A percentile compares a stretch with the other conserved stretches of the same genome.
Evolutionary conservation across 306 rosid genomes (phyloP).

Genomic region (Herpetospermum pedunculosum): DNA sequence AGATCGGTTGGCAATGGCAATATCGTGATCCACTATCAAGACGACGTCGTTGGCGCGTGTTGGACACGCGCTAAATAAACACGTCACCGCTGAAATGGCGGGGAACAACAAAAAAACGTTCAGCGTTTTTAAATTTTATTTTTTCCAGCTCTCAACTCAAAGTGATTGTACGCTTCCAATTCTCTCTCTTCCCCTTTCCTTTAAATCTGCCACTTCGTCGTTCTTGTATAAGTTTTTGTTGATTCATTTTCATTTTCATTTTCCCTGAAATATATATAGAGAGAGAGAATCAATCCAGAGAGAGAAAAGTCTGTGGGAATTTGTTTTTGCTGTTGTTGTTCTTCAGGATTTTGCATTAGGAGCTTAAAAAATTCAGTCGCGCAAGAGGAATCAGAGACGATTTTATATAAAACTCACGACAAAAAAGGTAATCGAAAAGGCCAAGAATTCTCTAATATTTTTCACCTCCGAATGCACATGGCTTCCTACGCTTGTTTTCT

Average conservation of each 20-base stretch:
- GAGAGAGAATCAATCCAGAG: not conserved
- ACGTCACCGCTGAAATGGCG: conserved; percentile 11
- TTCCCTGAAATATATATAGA: not conserved
- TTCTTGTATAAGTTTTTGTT: not conserved
- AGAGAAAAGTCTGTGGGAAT: conserved; percentile 10
- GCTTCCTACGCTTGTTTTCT: conserved; percentile 71
- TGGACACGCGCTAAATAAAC: not conserved
- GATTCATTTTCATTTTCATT: not conserved
- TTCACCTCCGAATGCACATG: conserved; percentile 92
- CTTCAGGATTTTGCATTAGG: conserved; percentile 8
- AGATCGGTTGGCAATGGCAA: not conserved
- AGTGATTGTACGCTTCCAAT: not conserved
- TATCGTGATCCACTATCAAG: not conserved
- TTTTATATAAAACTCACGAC: conserved; percentile 1
- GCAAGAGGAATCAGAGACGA: not conserved
- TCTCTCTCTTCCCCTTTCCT: not conserved
- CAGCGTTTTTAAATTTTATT: not conserved
- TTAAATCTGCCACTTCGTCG: not conserved
- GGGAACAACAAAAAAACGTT: conserved; percentile 11
- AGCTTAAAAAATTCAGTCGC: not conserved
- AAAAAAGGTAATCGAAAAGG: conserved; percentile 13
- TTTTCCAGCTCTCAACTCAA: conserved; percentile 9
- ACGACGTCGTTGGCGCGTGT: not conserved
- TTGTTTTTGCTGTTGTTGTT: not conserved
- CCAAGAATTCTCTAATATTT: conserved; percentile 48